Base-by-base conservation (phyloP, 1,284 basidiomycete genomes). In the Peniophora sp. region DNA sequence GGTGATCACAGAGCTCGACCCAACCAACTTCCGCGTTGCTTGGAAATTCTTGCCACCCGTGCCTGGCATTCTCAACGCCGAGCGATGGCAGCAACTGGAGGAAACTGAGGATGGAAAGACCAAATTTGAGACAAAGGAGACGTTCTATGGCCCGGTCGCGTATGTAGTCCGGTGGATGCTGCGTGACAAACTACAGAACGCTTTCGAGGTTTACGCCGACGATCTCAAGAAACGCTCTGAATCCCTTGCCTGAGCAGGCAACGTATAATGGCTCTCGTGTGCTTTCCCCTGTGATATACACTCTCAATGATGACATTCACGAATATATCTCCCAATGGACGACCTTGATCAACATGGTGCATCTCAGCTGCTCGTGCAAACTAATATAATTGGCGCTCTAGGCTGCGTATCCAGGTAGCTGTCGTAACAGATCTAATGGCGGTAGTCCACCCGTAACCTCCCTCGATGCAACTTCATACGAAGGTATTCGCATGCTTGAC, bases 1-100 rank as follows among this genome's bases (percentile, higher is more conserved):
- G 22, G 23, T 54, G 34, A 23, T 54, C 53, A 48, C 53, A 25
- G 44, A 48, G 22, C 44, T 48, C 53, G 53, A 51, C 44, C 39
- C 46, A 44, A 47, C 20, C 2, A 10, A 46, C 6, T 47, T 35
- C 19, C 44, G 51, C 27, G 20, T 52, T 17, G 51, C 53, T 19
- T 55, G 53, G 53, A 34, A 20, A 2, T 55, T 47, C 39, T 34
- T 38, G 6, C 25, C 49, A 11, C 48, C 44, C 11, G 34, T 48
- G 5, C 19, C 12, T 2, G 48, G 53, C 48, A 16, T 49, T 5
- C 20, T 56, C n/a, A 3, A 25, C 25, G 54, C 55, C 2, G 51
- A 52, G 39, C 50, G 55, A 12, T 50, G 34, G 36, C 51, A 52
- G 39, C 50, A 23, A 9, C 36, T 52, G 35, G 44, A 16, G 12